Conservation (phyloP, 192 early-diverging fungal genomes). For the Phlyctochytrium bullatum region DNA sequence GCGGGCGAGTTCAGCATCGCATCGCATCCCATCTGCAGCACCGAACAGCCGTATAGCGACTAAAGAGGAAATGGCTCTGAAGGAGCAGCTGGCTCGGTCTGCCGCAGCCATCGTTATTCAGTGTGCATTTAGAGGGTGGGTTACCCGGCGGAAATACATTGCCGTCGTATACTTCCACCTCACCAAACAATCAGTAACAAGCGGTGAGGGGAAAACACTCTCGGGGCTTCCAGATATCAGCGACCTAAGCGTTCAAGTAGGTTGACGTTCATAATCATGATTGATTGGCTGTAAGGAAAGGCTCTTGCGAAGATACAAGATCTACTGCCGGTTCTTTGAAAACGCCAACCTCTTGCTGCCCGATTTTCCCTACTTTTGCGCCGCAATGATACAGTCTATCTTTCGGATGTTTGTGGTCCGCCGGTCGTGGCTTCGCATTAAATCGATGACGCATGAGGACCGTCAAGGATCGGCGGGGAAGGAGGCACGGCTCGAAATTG, state of each 20-base stretch:
- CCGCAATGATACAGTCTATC: conserved; percentile 48
- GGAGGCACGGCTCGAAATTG: conserved; percentile 36
- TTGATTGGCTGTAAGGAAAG: conserved; percentile 37
- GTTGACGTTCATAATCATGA: not conserved
- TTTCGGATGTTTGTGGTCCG: conserved; percentile 42
- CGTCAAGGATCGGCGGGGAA: conserved; percentile 7
- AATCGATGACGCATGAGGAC: conserved; percentile 30
- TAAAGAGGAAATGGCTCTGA: conserved; percentile 24
- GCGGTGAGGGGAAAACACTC: conserved; percentile 5
- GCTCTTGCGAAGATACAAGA: conserved; percentile 40
- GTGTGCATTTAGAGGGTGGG: conserved; percentile 33
- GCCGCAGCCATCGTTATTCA: conserved; percentile 50
- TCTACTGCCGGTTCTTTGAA: conserved; percentile 42
- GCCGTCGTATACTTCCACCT: conserved; percentile 31
- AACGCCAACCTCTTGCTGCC: conserved; percentile 30
- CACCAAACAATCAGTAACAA: conserved; percentile 31
- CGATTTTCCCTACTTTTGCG: conserved; percentile 51
- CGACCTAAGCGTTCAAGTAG: conserved; percentile 41
- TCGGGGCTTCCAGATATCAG: conserved; percentile 34
- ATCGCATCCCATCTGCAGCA: not conserved
- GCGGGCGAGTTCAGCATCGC: not conserved
- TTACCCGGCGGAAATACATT: conserved; percentile 42
- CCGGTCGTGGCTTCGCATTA: conserved; percentile 28
- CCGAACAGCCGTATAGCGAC: not conserved
- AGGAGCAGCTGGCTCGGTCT: conserved; percentile 44